Evolutionary conservation across 139 green algal genomes (phyloP).

Genomic region (Chlorella sp.): DNA sequence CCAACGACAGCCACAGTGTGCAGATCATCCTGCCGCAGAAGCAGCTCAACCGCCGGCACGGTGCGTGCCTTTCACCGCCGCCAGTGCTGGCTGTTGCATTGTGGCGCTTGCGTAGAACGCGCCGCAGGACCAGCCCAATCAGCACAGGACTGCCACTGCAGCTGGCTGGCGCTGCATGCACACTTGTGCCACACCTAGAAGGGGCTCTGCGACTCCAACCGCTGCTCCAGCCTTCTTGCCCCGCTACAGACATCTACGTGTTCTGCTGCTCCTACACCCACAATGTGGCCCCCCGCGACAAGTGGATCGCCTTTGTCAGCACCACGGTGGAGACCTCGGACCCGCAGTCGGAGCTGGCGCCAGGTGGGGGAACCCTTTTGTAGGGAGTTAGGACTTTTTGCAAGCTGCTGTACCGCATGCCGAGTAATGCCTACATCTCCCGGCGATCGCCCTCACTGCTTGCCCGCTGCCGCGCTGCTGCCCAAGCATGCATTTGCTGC

Average conservation of each 20-base stretch:
- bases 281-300: slow-evolving; percentile 90
- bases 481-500: no score
- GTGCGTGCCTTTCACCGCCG: neutral
- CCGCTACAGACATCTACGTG: slow-evolving; percentile 95
- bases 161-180: no score
- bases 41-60: slow-evolving; percentile 67
- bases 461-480: no score
- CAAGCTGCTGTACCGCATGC: neutral
- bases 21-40: slow-evolving; percentile 99
- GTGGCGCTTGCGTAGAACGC: neutral
- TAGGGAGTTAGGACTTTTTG: no score
- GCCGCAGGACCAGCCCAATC: no score
- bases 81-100: neutral
- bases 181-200: no score
- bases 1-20: slow-evolving; percentile 84
- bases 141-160: no score
- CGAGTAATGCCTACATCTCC: no score
- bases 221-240: no score
- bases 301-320: slow-evolving; percentile 98
- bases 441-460: no score
- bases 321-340: slow-evolving; percentile 92
- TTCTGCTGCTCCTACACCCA: slow-evolving; percentile 97
- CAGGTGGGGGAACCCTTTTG: slow-evolving; percentile 9
- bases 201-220: no score
- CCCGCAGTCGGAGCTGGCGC: slow-evolving; percentile 69